These are phyloP conservation scores for Pinus tabuliformis DNA, from an alignment of 75 land plant genomes.

Conservation along the genomic window DNA sequence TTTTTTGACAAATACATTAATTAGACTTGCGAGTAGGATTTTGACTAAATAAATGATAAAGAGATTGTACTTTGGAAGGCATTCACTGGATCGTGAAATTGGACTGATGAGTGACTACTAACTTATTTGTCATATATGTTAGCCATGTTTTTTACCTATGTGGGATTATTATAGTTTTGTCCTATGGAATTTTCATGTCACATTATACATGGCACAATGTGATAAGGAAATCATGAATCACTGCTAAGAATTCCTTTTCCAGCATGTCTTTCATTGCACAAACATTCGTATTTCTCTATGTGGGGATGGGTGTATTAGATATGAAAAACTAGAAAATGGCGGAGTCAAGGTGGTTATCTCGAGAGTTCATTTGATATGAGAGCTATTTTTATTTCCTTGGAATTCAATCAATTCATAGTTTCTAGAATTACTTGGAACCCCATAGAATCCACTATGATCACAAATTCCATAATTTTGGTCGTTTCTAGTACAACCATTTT, in stretches of 20 bases:
- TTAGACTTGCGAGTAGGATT: too few species aligned
- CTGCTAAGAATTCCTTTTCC: too few species aligned
- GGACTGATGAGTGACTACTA: slow-evolving; percentile 67
- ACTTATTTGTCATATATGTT: slow-evolving; percentile 77
- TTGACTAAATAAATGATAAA: too few species aligned
- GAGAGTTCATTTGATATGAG: slow-evolving; percentile 89
- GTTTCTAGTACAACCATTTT: slow-evolving; percentile 72
- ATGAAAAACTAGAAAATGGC: too few species aligned
- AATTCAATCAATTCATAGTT: slow-evolving; percentile 58
- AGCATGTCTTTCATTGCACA: too few species aligned
- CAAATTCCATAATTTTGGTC: slow-evolving; percentile 59
- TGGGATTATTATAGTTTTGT: slow-evolving; percentile 81
- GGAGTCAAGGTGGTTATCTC: slow-evolving; percentile 72
- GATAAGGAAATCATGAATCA: slow-evolving; percentile 56
- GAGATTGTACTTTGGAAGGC: too few species aligned
- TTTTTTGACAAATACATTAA: too few species aligned
- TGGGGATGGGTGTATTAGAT: too few species aligned
- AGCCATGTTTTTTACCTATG: slow-evolving; percentile 68
- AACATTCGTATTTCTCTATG: too few species aligned
- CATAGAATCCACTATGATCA: slow-evolving; percentile 58
- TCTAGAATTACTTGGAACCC: slow-evolving; percentile 60
- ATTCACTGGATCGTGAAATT: slow-evolving; percentile 77
- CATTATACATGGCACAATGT: slow-evolving; percentile 87
- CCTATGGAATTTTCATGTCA: slow-evolving; percentile 81
- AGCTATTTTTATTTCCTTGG: slow-evolving; percentile 77